These are phyloP conservation scores for Ananas comosus DNA, from an alignment of 176 grass and related monocot species.

Conservation along the genomic window DNA sequence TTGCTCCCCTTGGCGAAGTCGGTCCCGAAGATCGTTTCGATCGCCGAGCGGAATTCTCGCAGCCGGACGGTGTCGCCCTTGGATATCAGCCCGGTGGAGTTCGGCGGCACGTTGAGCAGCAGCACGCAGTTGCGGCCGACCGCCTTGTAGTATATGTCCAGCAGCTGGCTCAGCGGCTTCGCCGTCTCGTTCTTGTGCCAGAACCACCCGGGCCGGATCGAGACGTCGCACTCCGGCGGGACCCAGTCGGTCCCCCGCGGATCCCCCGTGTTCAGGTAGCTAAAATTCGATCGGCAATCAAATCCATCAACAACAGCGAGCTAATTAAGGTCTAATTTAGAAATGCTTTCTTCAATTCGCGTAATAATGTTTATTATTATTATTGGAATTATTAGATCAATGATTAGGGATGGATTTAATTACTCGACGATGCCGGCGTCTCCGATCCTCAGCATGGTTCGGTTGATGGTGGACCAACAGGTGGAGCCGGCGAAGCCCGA, in stretches of 20 bases:
- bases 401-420: not conserved
- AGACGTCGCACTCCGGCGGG: slow-evolving; percentile 93
- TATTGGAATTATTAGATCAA: too few species aligned
- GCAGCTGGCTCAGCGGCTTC: slow-evolving; percentile 48
- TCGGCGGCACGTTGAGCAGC: slow-evolving; percentile 87
- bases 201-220: slow-evolving; percentile 88
- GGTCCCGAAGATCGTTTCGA: slow-evolving; percentile 42
- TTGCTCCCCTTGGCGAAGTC: slow-evolving; percentile 56
- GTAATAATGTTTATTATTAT: too few species aligned
- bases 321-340: too few species aligned
- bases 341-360: too few species aligned
- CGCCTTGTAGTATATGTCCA: slow-evolving; percentile 87
- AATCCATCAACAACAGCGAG: too few species aligned
- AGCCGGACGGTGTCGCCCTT: slow-evolving; percentile 54
- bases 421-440: slow-evolving; percentile 55
- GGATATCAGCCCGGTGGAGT: slow-evolving; percentile 47
- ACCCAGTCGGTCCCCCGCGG: slow-evolving; percentile 63
- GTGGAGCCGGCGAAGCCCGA: slow-evolving; percentile 54
- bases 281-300: slow-evolving; percentile 24
- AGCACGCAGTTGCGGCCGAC: slow-evolving; percentile 94
- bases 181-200: slow-evolving; percentile 93
- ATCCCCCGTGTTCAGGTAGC: slow-evolving; percentile 76
- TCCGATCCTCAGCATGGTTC: slow-evolving; percentile 66
- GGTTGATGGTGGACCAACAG: slow-evolving; percentile 86
- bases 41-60: slow-evolving; percentile 50